Evolutionary conservation across 2,329 filamentous ascomycete species (phyloP).

Genomic region (Penicillium sp.): DNA sequence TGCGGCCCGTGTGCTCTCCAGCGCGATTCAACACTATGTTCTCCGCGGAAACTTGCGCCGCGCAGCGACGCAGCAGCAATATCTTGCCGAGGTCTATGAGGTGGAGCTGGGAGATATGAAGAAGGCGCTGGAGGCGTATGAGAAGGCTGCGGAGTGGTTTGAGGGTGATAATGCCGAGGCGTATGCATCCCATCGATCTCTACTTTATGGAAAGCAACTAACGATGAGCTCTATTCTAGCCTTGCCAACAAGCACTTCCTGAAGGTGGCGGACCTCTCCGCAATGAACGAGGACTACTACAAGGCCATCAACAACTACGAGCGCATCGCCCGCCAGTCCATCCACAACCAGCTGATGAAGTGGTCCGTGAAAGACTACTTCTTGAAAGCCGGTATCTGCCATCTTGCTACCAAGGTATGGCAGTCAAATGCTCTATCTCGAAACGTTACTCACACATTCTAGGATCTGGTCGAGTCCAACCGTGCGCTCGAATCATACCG

Average conservation of each 20-base stretch:
- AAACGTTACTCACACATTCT: not conserved
- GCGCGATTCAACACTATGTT: conserved; percentile 80
- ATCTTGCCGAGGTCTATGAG: conserved; percentile 80
- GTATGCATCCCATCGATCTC: conserved; percentile 41
- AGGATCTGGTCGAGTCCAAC: conserved; percentile 70
- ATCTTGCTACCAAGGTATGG: conserved; percentile 59
- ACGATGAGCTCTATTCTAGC: conserved; percentile 39
- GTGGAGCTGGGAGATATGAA: conserved; percentile 71
- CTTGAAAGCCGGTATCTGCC: conserved; percentile 87
- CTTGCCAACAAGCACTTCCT: conserved; percentile 90
- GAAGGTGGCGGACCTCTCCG: conserved; percentile 84
- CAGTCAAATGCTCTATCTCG: not conserved
- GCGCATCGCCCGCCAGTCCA: conserved; percentile 68
- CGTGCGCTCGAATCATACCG: conserved; percentile 77
- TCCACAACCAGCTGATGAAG: conserved; percentile 87
- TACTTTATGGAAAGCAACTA: not conserved
- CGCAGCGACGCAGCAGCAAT: conserved; percentile 86
- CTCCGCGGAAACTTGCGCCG: conserved; percentile 84
- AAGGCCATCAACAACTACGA: conserved; percentile 79
- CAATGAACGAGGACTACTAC: conserved; percentile 76
- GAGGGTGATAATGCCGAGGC: conserved; percentile 79
- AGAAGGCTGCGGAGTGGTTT: conserved; percentile 82
- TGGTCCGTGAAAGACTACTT: conserved; percentile 96
- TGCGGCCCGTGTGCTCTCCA: conserved; percentile 71
- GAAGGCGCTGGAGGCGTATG: conserved; percentile 74